Percentiles rank a stretch among this genome's conserved stretches.
Conservation (phyloP, 108 stramenopile species). For the Skeletonema marinoi region DNA sequence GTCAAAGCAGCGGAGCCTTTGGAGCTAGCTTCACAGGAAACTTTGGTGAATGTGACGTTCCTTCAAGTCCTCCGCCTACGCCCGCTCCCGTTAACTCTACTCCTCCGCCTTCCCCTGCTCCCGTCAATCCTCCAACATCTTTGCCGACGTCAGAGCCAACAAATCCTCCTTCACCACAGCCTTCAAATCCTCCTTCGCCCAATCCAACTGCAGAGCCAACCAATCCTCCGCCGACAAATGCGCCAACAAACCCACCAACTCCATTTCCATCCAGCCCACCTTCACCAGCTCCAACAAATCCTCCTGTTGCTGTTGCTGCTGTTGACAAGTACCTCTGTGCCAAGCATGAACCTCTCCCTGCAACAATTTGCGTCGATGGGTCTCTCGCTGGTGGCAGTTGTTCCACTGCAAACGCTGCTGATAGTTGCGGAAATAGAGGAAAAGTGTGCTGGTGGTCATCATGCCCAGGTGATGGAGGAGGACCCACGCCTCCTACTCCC, state of each 20-base stretch:
- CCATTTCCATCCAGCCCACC: neutral
- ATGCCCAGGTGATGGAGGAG: neutral
- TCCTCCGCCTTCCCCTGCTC: too few species aligned
- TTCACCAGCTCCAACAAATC: neutral
- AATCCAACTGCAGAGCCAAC: too few species aligned
- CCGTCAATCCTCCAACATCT: too few species aligned
- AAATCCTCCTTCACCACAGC: neutral
- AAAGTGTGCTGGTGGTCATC: neutral
- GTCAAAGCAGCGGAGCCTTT: too few species aligned
- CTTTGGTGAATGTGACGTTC: too few species aligned
- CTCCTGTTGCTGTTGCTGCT: neutral
- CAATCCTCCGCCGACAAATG: too few species aligned
- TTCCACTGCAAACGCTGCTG: neutral
- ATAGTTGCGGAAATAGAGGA: neutral
- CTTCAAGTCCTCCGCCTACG: neutral
- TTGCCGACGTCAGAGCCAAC: too few species aligned
- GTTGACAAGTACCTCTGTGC: neutral
- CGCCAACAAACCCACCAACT: constrained; percentile 1
- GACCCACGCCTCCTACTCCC: neutral
- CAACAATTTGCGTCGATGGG: neutral
- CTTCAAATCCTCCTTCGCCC: neutral
- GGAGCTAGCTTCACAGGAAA: too few species aligned
- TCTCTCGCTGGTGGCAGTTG: neutral
- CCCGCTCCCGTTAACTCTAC: neutral
- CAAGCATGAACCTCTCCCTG: neutral